Conservation (phyloP, 164 flowering plant genomes). For the Chimonanthus salicifolius region DNA sequence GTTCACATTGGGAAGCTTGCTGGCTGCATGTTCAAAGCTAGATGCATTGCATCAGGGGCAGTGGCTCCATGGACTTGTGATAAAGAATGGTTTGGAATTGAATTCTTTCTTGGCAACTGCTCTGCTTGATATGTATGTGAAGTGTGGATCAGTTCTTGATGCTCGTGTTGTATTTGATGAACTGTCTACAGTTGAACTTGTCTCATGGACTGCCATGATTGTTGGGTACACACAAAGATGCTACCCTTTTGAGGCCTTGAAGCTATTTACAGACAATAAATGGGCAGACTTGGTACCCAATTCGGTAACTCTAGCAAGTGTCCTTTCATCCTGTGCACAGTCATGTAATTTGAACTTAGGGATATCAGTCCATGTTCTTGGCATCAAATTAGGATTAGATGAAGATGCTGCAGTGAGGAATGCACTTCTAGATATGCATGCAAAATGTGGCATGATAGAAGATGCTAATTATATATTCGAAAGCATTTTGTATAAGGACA, state of each 20-base stretch:
- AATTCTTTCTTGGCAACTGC: constrained; percentile 36
- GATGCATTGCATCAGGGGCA: constrained; percentile 67
- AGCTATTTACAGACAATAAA: constrained; percentile 40
- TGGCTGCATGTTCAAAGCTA: constrained; percentile 57
- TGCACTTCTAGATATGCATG: constrained; percentile 74
- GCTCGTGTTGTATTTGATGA: constrained; percentile 52
- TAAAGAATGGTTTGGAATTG: constrained; percentile 44
- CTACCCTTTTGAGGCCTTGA: constrained; percentile 40
- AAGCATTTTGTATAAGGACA: constrained; percentile 35
- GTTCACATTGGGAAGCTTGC: constrained; percentile 52
- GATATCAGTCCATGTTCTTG: constrained; percentile 40
- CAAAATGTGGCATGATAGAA: constrained; percentile 42
- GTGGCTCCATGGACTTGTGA: constrained; percentile 66
- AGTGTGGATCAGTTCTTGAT: constrained; percentile 49
- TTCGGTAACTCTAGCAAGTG: constrained; percentile 45
- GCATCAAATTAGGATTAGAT: constrained; percentile 44
- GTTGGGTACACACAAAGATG: constrained; percentile 60
- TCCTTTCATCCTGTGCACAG: constrained; percentile 63
- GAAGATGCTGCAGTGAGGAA: constrained; percentile 36
- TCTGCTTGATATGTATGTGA: constrained; percentile 64
- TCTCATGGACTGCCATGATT: constrained; percentile 85
- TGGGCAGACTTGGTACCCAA: constrained; percentile 40
- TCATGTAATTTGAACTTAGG: constrained; percentile 32
- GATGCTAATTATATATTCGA: constrained; percentile 49
- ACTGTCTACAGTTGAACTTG: constrained; percentile 36